phyloP scores from a whole-genome alignment of 352 stramenopile species.

The Pythium brassicae region DNA sequence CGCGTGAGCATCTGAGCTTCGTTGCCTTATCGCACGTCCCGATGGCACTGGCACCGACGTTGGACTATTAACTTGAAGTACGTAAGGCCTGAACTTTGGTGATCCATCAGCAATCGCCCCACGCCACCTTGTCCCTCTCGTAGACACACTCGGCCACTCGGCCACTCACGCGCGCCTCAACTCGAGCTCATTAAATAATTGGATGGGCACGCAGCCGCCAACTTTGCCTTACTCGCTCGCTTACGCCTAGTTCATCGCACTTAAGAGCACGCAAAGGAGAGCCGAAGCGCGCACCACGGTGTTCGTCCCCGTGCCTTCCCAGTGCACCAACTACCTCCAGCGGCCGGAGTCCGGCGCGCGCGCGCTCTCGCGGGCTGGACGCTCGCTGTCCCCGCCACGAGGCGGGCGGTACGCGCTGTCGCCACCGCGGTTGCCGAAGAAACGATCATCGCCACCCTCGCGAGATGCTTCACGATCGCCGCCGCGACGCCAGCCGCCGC shows the following conservation, averaged over 20 bases:
- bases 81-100: not conserved
- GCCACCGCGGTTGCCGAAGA: conserved; percentile 36
- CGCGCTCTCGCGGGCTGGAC: conserved; percentile 25
- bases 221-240: not conserved
- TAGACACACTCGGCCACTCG: no score
- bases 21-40: no score
- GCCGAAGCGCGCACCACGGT: not conserved
- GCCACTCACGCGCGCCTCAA: no score
- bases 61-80: not conserved
- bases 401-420: conserved; percentile 59
- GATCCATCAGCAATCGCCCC: no score
- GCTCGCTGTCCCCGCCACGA: conserved; percentile 20
- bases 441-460: conserved; percentile 39
- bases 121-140: no score
- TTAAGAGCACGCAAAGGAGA: not conserved
- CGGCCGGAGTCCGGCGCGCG: conserved; percentile 58
- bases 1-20: conserved; percentile 5
- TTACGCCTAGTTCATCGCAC: not conserved
- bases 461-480: conserved; percentile 25
- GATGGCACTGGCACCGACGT: not conserved
- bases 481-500: conserved; percentile 21
- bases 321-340: conserved; percentile 42
- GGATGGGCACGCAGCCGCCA: not conserved
- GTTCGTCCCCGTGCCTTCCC: not conserved
- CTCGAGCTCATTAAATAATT: conserved; percentile 2